Percentiles rank a stretch among this genome's conserved stretches.
Evolutionary conservation across 139 green algal species (phyloP).

Genomic region (Picochlorum costavermella): DNA sequence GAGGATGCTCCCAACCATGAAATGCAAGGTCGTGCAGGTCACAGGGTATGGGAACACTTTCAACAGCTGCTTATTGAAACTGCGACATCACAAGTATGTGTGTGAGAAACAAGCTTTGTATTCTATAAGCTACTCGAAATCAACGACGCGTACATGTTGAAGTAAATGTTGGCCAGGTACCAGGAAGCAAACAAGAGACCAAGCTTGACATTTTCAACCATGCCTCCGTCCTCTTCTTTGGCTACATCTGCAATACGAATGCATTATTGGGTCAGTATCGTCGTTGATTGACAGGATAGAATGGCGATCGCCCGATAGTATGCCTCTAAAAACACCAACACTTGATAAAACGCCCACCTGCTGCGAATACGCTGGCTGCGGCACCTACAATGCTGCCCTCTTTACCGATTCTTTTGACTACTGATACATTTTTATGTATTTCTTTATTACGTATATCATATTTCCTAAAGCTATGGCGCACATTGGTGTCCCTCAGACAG

Average conservation of each 20-base stretch:
- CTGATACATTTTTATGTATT: slow-evolving; percentile 1
- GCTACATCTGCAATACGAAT: background rate
- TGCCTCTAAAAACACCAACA: too few species aligned
- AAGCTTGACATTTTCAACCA: background rate
- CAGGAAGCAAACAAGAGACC: slow-evolving; percentile 75
- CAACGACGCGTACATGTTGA: slow-evolving; percentile 84
- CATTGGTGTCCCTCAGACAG: too few species aligned
- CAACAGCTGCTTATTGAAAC: slow-evolving; percentile 84
- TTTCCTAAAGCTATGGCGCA: too few species aligned
- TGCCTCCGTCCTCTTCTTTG: background rate
- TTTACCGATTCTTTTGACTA: slow-evolving; percentile 5
- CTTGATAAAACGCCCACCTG: too few species aligned
- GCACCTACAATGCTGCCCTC: background rate
- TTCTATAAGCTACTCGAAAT: too few species aligned
- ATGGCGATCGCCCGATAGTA: too few species aligned
- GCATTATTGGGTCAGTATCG: too few species aligned
- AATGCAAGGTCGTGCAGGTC: slow-evolving; percentile 82
- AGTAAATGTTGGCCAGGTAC: slow-evolving; percentile 96
- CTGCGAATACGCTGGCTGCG: too few species aligned
- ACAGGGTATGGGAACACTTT: slow-evolving; percentile 82
- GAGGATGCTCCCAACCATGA: slow-evolving; percentile 64
- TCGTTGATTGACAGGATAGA: too few species aligned
- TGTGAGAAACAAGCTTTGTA: too few species aligned
- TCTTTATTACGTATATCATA: too few species aligned
- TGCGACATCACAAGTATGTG: slow-evolving; percentile 37